Conservation (phyloP, 23 red algal genomes). For the Pyropia yezoensis region DNA sequence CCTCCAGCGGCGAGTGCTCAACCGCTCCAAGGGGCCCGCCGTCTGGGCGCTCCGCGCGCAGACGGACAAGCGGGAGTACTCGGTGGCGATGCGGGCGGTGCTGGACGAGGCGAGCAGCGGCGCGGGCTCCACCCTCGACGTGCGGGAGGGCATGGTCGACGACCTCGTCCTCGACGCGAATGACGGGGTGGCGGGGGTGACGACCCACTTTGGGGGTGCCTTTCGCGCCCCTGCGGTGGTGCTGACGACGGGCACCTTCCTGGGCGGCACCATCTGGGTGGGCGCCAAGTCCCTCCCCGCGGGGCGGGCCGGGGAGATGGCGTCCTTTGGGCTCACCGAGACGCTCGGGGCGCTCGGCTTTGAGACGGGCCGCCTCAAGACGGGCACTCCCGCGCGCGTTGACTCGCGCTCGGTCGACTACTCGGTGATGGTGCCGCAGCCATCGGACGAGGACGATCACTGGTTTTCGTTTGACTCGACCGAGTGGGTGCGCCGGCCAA, state of each 20-base stretch:
- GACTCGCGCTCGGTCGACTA: slow-evolving; percentile 80
- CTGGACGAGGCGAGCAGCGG: slow-evolving; percentile 29
- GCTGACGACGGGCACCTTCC: slow-evolving; percentile 91
- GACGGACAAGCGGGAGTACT: slow-evolving; percentile 98
- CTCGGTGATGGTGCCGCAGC: slow-evolving; percentile 77
- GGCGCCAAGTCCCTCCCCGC: slow-evolving; percentile 89
- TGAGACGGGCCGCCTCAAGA: slow-evolving; percentile 93
- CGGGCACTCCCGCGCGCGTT: slow-evolving; percentile 88
- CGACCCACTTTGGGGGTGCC: slow-evolving; percentile 72
- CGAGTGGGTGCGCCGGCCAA: slow-evolving; percentile 79
- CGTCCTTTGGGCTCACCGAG: slow-evolving; percentile 79
- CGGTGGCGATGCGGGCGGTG: slow-evolving; percentile 73
- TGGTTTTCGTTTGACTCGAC: slow-evolving; percentile 95
- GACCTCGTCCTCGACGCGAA: slow-evolving; percentile 69
- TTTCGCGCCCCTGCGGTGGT: slow-evolving; percentile 71
- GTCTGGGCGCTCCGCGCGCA: slow-evolving; percentile 98
- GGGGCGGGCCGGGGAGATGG: slow-evolving; percentile 80
- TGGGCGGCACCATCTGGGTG: slow-evolving; percentile 96
- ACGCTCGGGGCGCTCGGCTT: slow-evolving; percentile 76
- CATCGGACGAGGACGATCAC: slow-evolving; percentile 78
- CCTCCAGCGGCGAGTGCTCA: slow-evolving; percentile 91
- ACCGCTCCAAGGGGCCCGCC: slow-evolving; percentile 90
- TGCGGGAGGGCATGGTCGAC: slow-evolving; percentile 97
- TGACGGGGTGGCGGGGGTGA: slow-evolving; percentile 66
- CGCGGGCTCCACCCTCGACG: slow-evolving; percentile 35